Conservation (phyloP, 176 grass and related monocot species). For the Neostapfia colusana region DNA sequence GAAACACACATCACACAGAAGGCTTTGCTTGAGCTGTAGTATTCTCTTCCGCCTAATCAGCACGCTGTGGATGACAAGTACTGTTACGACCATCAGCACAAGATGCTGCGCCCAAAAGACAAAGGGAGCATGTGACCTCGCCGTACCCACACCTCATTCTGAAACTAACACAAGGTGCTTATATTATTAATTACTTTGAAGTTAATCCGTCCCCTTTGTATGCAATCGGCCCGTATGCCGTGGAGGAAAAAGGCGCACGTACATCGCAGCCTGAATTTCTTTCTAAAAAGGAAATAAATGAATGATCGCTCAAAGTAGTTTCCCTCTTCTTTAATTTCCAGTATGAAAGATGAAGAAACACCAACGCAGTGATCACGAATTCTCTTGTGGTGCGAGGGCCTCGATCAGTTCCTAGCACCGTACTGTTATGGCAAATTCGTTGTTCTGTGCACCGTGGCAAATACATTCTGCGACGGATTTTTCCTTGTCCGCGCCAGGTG, state of each 20-base stretch:
- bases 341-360: no score
- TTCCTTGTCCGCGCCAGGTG: neutral
- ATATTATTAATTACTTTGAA: neutral
- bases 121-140: neutral
- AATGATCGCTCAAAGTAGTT: no score
- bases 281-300: no score
- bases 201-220: no score
- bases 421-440: no score
- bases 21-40: neutral
- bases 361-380: no score
- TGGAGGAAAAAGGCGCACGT: neutral
- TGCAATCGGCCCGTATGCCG: neutral
- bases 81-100: neutral
- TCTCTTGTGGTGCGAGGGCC: no score
- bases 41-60: constrained; percentile 14
- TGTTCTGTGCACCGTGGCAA: no score
- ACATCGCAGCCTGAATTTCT: neutral
- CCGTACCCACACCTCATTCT: neutral
- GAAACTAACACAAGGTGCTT: neutral
- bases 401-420: no score
- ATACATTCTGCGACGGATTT: no score
- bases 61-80: constrained; percentile 23
- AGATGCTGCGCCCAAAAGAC: constrained; percentile 14
- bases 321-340: no score
- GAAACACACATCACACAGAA: neutral